Base-by-base conservation (phyloP, 1,284 basidiomycete species). In the Veloporphyrellus conicus region DNA sequence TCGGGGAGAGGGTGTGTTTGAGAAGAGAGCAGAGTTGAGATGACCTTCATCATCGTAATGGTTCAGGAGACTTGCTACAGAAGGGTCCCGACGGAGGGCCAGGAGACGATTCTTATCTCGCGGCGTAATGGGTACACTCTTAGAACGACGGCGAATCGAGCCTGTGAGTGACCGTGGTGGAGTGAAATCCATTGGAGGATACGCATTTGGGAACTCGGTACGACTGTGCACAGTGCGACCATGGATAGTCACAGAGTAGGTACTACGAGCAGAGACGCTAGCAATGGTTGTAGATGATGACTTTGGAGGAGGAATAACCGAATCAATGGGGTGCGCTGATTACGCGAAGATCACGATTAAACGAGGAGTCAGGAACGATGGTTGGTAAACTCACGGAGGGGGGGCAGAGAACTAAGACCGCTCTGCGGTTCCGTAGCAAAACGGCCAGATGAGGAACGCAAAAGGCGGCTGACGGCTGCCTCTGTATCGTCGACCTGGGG, bases 31-130 rank as follows among this genome's bases (percentile, higher is more conserved):
- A 2, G 73, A 71, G 16, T 79, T 72, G 28, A 89, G 69, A 45
- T 74, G 74, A 8, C 86, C 86, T 46, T 84, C 70, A 9, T 84
- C 78, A 57, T 89, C 84, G 55, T 87, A 89, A 58, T 87, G 70
- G 45, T 79, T 73, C 25, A 89, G 66, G 23, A 89, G 67, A 54
- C 82, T 87, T 8, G 74, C 82, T 28, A 89, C 83, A 16, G 87
- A 90, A 4, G 87, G 85, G 51, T 89, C 86, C 36, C 79, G 78
- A 40, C 81, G 81, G 37, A 89, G 72, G 15, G 75, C 68, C n/a
- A 76, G 64, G 6, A 84, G 69, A 15, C 81, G 76, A 47, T 67
- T 76, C 54, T 69, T 64, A 52, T 79, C 78, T 39, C 76, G 74
- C 11, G 83, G 53, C 57, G 63, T 68, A 49, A 59, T 68, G 22